A percentile compares a stretch with the other conserved stretches of the same genome.
These are phyloP conservation scores for Geotrichum histeridarum DNA, from an alignment of 1,139 yeast species.

Conservation along the genomic window DNA sequence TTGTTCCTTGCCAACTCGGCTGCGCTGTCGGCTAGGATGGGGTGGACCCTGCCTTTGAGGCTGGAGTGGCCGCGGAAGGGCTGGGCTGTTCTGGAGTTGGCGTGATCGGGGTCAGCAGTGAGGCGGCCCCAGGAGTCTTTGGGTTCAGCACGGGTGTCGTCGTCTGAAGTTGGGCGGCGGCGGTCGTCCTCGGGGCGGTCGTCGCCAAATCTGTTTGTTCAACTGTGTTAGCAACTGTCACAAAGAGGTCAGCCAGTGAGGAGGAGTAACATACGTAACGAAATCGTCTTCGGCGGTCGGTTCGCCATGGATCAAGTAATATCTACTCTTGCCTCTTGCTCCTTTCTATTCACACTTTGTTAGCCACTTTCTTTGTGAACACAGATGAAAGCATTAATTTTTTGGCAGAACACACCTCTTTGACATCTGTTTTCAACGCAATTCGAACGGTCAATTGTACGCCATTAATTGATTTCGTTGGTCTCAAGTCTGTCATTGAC, in stretches of 20 bases:
- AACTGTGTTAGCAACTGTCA: neutral
- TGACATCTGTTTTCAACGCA: conserved; percentile 52
- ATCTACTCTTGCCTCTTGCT: conserved; percentile 58
- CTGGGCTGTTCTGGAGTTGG: neutral
- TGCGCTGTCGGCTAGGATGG: neutral
- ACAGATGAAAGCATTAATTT: neutral
- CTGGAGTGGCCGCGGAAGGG: neutral
- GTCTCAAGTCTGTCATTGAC: too few relatives aligned
- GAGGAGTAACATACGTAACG: conserved; percentile 11
- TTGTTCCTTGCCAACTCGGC: neutral
- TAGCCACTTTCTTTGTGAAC: too few relatives aligned
- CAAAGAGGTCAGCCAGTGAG: neutral
- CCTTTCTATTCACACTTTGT: conserved; percentile 34
- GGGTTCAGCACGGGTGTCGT: neutral
- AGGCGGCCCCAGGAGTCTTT: conserved; percentile 12
- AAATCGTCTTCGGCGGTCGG: conserved; percentile 49
- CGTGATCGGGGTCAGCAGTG: neutral
- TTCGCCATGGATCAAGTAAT: conserved; percentile 69
- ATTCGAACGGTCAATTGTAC: conserved; percentile 40
- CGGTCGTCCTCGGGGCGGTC: neutral
- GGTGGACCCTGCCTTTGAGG: neutral
- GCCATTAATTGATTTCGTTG: too few relatives aligned
- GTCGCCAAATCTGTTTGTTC: neutral
- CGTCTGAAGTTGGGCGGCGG: too few relatives aligned
- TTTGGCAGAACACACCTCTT: conserved; percentile 35